Evolutionary conservation across 2,329 filamentous ascomycete species (phyloP), one percentile per base, ranked within the genome.

Genomic region (Paramyrothecium roridum): DNA sequence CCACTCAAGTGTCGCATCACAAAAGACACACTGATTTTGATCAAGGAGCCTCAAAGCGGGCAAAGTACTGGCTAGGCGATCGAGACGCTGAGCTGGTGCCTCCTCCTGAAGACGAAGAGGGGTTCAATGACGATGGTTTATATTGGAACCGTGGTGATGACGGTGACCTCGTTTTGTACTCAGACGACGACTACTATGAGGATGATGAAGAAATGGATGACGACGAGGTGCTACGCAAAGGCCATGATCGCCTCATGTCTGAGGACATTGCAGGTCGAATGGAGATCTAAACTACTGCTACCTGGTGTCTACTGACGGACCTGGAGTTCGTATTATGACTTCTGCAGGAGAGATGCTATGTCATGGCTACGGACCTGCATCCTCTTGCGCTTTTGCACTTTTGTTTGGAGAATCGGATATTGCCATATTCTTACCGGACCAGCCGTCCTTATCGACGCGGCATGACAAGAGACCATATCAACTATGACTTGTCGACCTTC

Each of bases 21-120:
- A 66, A 67, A 48, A 59, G 65, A 48, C 56, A 62, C 52, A 57
- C 55, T 22, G 66, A 61, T 20, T 56, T 73, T 43, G 72, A 72
- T 57, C 66, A 63, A 13, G 69, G 69, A 12, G 70, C 71, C 3
- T 65, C 68, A 64, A 97, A 97, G 77, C 87, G 93, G 49, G 91
- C 91, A 16, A 84, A 83, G 58, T 97, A 91, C 72, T 97, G 93
- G 93, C 82, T 97, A 3, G 91, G 92, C 46, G 86, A 91, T 58
- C 80, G 77, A 52, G 74, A 81, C 52, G 81, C 78, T 7, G 76
- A 79, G 63, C 68, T 79, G 33, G 69, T 82, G 4, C 70, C 71
- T 3, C 71, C 70, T 3, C 75, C 77, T 22, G 72, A 74, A 20
- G 71, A 73, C 3, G 80, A 84, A 17, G 80, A 82, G 47, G 77